phyloP scores from a whole-genome alignment of 306 rosid species.

The Crotalaria pallida region DNA sequence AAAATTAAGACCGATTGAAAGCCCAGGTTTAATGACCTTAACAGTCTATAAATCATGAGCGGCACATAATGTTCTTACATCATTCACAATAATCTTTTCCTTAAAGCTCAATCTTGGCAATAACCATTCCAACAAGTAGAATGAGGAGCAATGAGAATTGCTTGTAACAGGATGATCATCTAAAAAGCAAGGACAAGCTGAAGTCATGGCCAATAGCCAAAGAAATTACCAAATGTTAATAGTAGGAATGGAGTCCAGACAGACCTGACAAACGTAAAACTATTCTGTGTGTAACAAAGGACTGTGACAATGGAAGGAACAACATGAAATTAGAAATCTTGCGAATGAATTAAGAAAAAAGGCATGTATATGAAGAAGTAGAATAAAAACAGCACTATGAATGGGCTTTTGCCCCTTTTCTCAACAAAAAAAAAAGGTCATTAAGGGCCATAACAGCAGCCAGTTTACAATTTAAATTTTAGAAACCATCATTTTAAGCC shows the following conservation, averaged over 20 bases:
- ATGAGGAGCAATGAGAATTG: slow-evolving; percentile 34
- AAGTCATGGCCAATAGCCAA: slow-evolving; percentile 9
- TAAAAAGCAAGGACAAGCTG: slow-evolving; percentile 29
- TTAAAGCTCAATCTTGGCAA: slow-evolving; percentile 45
- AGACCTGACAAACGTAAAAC: slow-evolving; percentile 70
- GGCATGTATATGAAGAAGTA: neutral
- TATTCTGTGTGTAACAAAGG: slow-evolving; percentile 77
- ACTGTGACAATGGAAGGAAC: slow-evolving; percentile 45
- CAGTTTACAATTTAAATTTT: slow-evolving; percentile 3
- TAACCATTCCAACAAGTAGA: slow-evolving; percentile 68
- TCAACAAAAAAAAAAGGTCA: neutral
- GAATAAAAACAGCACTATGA: neutral
- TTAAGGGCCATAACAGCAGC: neutral
- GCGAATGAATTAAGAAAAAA: neutral
- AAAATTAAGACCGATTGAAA: neutral
- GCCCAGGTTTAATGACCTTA: neutral
- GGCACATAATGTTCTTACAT: slow-evolving; percentile 43
- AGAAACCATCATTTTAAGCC: neutral
- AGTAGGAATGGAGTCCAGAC: slow-evolving; percentile 24
- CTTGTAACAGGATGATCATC: slow-evolving; percentile 38
- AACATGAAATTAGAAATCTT: slow-evolving; percentile 21
- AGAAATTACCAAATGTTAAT: neutral
- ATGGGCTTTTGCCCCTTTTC: neutral
- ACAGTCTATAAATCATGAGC: slow-evolving; percentile 1
- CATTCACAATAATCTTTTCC: slow-evolving; percentile 62